Percentiles rank a stretch among this genome's conserved stretches.
phyloP scores from a whole-genome alignment of 257 asterid species.

The Penstemon davidsonii region DNA sequence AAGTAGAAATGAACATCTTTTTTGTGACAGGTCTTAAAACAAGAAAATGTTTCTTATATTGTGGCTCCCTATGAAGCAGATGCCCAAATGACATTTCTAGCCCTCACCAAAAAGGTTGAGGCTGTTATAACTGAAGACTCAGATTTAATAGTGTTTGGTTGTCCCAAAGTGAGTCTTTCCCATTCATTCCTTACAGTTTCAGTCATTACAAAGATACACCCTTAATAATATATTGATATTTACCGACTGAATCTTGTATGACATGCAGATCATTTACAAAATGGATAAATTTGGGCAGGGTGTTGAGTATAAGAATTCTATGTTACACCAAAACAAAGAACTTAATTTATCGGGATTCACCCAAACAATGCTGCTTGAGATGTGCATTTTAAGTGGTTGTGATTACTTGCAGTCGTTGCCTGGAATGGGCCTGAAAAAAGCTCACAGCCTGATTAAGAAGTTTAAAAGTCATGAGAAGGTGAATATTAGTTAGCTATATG shows the following conservation, averaged over 20 bases:
- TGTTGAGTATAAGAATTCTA: conserved; percentile 65
- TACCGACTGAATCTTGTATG: conserved; percentile 21
- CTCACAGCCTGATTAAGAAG: conserved; percentile 78
- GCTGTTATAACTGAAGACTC: conserved; percentile 98
- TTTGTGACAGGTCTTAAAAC: conserved; percentile 62
- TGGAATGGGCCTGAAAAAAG: conserved; percentile 95
- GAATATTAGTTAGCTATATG: conserved; percentile 25
- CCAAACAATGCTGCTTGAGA: conserved; percentile 87
- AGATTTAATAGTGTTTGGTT: conserved; percentile 88
- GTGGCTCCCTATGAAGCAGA: conserved; percentile 99
- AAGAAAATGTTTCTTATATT: conserved; percentile 63
- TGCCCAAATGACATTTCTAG: conserved; percentile 94
- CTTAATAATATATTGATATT: background rate
- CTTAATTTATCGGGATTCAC: conserved; percentile 72
- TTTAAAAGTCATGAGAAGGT: conserved; percentile 73
- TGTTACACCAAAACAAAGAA: conserved; percentile 71
- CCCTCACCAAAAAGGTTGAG: conserved; percentile 76
- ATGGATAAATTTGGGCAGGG: conserved; percentile 99
- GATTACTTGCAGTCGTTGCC: conserved; percentile 92
- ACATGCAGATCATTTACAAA: conserved; percentile 81
- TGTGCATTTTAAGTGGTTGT: conserved; percentile 97
- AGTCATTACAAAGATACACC: background rate
- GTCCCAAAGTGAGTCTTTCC: conserved; percentile 79
- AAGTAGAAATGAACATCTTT: background rate
- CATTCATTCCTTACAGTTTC: background rate